A percentile compares a stretch with the other conserved stretches of the same genome.
These are phyloP conservation scores for Rhypophila decipiens DNA, from an alignment of 495 filamentous ascomycete genomes.

Conservation along the genomic window DNA sequence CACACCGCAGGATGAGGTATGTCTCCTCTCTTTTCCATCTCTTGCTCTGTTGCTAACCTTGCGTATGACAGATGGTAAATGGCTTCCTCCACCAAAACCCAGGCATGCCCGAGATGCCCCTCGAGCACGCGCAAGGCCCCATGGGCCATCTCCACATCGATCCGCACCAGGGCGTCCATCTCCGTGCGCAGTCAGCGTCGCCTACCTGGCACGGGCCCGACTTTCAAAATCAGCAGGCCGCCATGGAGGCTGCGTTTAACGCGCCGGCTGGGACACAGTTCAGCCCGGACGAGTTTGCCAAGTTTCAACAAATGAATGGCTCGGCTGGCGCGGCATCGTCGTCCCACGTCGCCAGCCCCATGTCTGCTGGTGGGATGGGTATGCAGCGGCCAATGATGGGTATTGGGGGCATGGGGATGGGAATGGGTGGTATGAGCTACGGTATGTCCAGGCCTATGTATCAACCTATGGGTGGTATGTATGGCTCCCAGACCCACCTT, in stretches of 20 bases:
- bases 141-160: slow-evolving; percentile 31
- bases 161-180: slow-evolving; percentile 20
- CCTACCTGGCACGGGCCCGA: slow-evolving; percentile 43
- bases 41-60: not conserved
- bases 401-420: slow-evolving; percentile 33
- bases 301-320: slow-evolving; percentile 67
- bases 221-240: slow-evolving; percentile 55
- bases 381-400: slow-evolving; percentile 54
- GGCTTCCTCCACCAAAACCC: slow-evolving; percentile 74
- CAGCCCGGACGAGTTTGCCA: slow-evolving; percentile 76
- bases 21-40: slow-evolving; percentile 1
- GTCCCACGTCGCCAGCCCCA: slow-evolving; percentile 35
- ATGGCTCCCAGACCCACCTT: slow-evolving; percentile 43
- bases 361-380: slow-evolving; percentile 35
- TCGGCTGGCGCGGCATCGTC: slow-evolving; percentile 21
- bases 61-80: slow-evolving; percentile 69
- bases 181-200: slow-evolving; percentile 20
- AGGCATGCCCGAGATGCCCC: slow-evolving; percentile 35
- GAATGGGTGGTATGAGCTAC: slow-evolving; percentile 37
- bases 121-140: slow-evolving; percentile 30
- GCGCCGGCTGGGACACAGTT: slow-evolving; percentile 58
- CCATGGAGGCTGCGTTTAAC: slow-evolving; percentile 76
- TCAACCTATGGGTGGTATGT: slow-evolving; percentile 33
- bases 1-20: slow-evolving; percentile 43
- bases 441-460: slow-evolving; percentile 44